Conservation (phyloP, 2,329 filamentous ascomycete genomes). For the Botrytis pseudocinerea region DNA sequence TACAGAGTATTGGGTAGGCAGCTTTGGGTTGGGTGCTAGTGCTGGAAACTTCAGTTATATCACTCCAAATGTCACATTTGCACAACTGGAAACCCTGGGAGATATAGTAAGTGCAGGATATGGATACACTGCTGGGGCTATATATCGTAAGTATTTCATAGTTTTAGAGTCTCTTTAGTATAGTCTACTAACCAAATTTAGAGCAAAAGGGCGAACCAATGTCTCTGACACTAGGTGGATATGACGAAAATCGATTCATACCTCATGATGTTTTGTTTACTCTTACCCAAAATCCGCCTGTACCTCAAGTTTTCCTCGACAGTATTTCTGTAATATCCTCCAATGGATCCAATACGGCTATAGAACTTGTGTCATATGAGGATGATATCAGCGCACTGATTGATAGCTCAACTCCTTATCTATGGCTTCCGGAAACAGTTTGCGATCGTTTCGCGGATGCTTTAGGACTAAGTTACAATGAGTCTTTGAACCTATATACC, state of each 20-base stretch:
- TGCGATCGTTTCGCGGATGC: slow-evolving; percentile 65
- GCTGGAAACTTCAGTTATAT: slow-evolving; percentile 53
- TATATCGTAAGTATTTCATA: slow-evolving; percentile 56
- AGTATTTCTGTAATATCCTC: slow-evolving; percentile 34
- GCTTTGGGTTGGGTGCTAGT: slow-evolving; percentile 57
- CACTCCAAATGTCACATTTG: slow-evolving; percentile 35
- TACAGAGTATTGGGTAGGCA: slow-evolving; percentile 56
- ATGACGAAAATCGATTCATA: slow-evolving; percentile 62
- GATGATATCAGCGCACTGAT: slow-evolving; percentile 45
- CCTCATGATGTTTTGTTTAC: slow-evolving; percentile 61
- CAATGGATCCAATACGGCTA: slow-evolving; percentile 47
- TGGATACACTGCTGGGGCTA: slow-evolving; percentile 74
- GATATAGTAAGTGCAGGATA: slow-evolving; percentile 62
- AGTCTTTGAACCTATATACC: slow-evolving; percentile 62
- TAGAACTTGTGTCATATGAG: slow-evolving; percentile 29
- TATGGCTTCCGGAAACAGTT: slow-evolving; percentile 61
- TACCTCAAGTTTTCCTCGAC: slow-evolving; percentile 42
- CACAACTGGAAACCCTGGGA: slow-evolving; percentile 45
- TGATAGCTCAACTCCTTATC: slow-evolving; percentile 63
- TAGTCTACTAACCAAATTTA: slow-evolving; percentile 37
- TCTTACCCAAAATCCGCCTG: slow-evolving; percentile 50
- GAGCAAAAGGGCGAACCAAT: slow-evolving; percentile 50
- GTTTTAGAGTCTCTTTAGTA: background rate
- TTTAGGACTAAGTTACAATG: slow-evolving; percentile 66
- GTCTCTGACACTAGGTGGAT: slow-evolving; percentile 69